A percentile compares a stretch with the other conserved stretches of the same genome.
phyloP scores from a whole-genome alignment of 805 yeast species.

The Myxozyma sirexii region DNA sequence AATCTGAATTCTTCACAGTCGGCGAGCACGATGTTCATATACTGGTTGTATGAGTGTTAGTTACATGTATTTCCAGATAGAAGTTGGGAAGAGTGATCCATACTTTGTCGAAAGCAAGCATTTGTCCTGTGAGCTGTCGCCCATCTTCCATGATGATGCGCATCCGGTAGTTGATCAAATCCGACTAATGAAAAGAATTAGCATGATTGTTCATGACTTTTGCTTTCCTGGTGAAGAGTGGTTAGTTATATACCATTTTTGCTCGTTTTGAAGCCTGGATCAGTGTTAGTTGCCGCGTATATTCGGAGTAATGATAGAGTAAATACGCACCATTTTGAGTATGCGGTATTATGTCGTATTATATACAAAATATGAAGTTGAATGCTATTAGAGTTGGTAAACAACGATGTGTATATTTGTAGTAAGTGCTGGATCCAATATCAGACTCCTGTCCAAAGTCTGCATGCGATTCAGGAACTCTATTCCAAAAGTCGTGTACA shows the following conservation, averaged over 20 bases:
- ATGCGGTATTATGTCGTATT: neutral
- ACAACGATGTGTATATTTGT: neutral
- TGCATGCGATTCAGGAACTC: neutral
- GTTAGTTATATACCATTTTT: conserved; percentile 28
- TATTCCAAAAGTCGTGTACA: neutral
- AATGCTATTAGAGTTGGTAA: neutral
- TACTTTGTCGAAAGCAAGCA: conserved; percentile 80
- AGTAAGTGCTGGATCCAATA: too few species aligned
- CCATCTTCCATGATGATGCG: conserved; percentile 77
- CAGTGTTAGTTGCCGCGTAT: neutral
- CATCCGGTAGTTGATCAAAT: conserved; percentile 71
- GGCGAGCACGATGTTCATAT: conserved; percentile 80
- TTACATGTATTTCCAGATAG: neutral
- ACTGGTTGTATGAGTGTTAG: conserved; percentile 39
- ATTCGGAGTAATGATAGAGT: neutral
- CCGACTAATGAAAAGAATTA: conserved; percentile 46
- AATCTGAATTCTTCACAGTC: conserved; percentile 83
- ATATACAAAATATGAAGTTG: neutral
- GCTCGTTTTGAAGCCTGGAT: conserved; percentile 36
- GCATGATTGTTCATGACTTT: neutral
- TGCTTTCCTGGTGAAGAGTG: neutral
- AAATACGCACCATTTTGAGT: conserved; percentile 2
- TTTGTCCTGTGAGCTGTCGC: conserved; percentile 73
- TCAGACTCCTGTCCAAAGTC: neutral
- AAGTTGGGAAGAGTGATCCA: neutral